Percentiles rank a stretch among this genome's conserved stretches.
phyloP scores from a whole-genome alignment of 169 alveolate species.

The Plasmodium berghei region DNA sequence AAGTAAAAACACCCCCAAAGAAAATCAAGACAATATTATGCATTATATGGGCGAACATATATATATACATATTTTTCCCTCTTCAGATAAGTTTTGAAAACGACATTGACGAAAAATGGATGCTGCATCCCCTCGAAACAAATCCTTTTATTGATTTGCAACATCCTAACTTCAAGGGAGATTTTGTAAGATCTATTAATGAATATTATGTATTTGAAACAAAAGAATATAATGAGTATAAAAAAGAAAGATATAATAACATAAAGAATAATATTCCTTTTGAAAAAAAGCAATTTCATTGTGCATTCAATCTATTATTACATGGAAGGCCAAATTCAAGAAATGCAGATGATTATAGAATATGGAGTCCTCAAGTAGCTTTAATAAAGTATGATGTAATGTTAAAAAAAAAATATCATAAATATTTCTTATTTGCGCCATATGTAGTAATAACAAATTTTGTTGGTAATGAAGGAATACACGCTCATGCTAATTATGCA shows the following conservation, averaged over 20 bases:
- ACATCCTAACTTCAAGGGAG: slow-evolving; percentile 72
- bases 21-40: not conserved
- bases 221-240: slow-evolving; percentile 50
- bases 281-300: slow-evolving; percentile 33
- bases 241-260: slow-evolving; percentile 59
- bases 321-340: slow-evolving; percentile 74
- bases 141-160: slow-evolving; percentile 64
- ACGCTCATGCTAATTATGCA: slow-evolving; percentile 57
- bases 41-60: not conserved
- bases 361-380: slow-evolving; percentile 64
- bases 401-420: slow-evolving; percentile 43
- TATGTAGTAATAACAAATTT: slow-evolving; percentile 29
- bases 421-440: slow-evolving; percentile 45
- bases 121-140: slow-evolving; percentile 37
- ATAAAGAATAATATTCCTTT: slow-evolving; percentile 23
- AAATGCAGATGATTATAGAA: slow-evolving; percentile 25
- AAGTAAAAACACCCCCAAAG: slow-evolving; percentile 8
- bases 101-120: slow-evolving; percentile 69
- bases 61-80: not conserved
- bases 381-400: slow-evolving; percentile 41
- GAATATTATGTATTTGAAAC: slow-evolving; percentile 75
- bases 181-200: slow-evolving; percentile 53
- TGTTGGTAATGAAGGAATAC: slow-evolving; percentile 19
- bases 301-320: slow-evolving; percentile 26
- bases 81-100: slow-evolving; percentile 1